phyloP scores from a whole-genome alignment of 1,139 yeast species.

The Pichia sp. region DNA sequence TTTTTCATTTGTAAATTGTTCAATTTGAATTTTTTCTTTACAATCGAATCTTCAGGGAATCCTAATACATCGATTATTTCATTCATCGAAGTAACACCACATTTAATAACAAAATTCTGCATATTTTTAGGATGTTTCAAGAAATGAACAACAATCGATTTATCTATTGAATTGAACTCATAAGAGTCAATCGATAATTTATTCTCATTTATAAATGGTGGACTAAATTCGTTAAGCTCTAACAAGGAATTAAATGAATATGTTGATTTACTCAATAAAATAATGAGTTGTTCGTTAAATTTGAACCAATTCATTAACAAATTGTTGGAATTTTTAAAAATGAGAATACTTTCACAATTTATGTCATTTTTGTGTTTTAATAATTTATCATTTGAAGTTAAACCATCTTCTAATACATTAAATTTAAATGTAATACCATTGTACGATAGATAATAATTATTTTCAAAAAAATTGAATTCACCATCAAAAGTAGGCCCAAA shows the following conservation, averaged over 20 bases:
- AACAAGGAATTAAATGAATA: neutral
- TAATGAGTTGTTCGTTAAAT: neutral
- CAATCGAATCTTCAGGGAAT: slow-evolving; percentile 47
- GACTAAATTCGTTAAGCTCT: neutral
- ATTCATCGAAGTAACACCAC: slow-evolving; percentile 43
- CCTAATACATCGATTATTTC: slow-evolving; percentile 40
- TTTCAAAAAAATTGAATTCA: slow-evolving; percentile 5
- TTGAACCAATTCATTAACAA: neutral
- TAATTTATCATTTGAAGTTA: neutral
- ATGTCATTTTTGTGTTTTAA: neutral
- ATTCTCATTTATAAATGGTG: neutral
- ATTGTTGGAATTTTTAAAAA: slow-evolving; percentile 27
- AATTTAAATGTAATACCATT: slow-evolving; percentile 49
- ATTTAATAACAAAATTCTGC: slow-evolving; percentile 12
- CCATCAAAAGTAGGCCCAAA: slow-evolving; percentile 66
- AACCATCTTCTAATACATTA: slow-evolving; percentile 15
- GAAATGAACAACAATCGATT: slow-evolving; percentile 1
- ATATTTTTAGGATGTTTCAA: slow-evolving; percentile 3
- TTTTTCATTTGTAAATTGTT: slow-evolving; percentile 6
- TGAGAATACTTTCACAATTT: slow-evolving; percentile 30
- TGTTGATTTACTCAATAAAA: neutral
- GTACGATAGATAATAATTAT: slow-evolving; percentile 38
- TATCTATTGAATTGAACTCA: neutral
- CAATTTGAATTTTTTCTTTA: slow-evolving; percentile 27
- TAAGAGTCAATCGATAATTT: neutral